phyloP scores from a whole-genome alignment of 495 filamentous ascomycete species.

The Penicillium robsamsonii region DNA sequence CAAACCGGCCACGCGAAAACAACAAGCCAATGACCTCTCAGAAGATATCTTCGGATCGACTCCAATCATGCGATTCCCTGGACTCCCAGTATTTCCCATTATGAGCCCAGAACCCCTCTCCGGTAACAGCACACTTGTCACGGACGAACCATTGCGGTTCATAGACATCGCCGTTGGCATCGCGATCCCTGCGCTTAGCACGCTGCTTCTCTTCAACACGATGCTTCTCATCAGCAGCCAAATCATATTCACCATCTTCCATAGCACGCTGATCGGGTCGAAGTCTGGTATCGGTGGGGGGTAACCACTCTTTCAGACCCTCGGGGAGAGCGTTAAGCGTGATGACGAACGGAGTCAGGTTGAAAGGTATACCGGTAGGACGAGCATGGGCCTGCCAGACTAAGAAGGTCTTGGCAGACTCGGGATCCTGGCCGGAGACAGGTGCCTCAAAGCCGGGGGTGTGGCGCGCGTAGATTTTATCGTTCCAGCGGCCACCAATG shows the following conservation, averaged over 20 bases:
- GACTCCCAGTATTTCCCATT: slow-evolving; percentile 83
- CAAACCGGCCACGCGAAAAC: slow-evolving; percentile 7
- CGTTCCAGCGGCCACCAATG: slow-evolving; percentile 94
- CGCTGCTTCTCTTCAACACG: slow-evolving; percentile 92
- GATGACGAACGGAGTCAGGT: slow-evolving; percentile 92
- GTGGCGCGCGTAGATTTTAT: slow-evolving; percentile 90
- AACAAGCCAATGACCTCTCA: slow-evolving; percentile 7
- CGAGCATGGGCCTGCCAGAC: slow-evolving; percentile 88
- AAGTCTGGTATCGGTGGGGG: slow-evolving; percentile 88
- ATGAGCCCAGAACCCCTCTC: slow-evolving; percentile 87
- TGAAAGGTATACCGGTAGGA: slow-evolving; percentile 87
- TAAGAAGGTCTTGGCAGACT: slow-evolving; percentile 69
- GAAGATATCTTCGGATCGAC: slow-evolving; percentile 65
- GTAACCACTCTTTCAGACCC: slow-evolving; percentile 64
- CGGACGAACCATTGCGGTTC: slow-evolving; percentile 82
- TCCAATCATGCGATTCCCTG: slow-evolving; percentile 52
- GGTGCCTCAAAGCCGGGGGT: slow-evolving; percentile 85
- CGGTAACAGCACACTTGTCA: slow-evolving; percentile 69
- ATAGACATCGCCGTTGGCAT: slow-evolving; percentile 76
- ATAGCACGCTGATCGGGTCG: slow-evolving; percentile 97
- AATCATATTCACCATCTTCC: slow-evolving; percentile 94
- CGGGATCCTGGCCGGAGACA: slow-evolving; percentile 54
- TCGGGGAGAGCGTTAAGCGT: slow-evolving; percentile 89
- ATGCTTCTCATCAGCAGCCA: slow-evolving; percentile 92
- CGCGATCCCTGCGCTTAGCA: slow-evolving; percentile 67